phyloP scores from a whole-genome alignment of 108 stramenopile genomes.

The Pseudonitzschia multiseries region DNA sequence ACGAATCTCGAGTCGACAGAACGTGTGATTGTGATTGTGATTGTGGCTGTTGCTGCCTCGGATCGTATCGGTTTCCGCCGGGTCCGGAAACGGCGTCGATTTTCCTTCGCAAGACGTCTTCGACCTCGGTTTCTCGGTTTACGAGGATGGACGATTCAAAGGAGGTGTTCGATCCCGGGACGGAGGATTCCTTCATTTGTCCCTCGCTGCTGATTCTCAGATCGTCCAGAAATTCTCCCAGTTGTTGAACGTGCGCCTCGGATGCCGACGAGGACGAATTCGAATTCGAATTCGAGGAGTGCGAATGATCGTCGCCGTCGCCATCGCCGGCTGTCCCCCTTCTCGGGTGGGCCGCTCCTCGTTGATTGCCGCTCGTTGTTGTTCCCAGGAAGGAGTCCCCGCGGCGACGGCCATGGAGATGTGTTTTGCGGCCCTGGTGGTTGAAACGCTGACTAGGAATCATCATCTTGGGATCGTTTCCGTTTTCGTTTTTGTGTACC shows the following conservation, averaged over 20 bases:
- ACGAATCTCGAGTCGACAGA: not conserved
- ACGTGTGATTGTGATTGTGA: not conserved
- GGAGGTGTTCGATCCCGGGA: conserved; percentile 17
- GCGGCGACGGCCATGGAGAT: not conserved
- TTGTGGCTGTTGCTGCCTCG: not conserved
- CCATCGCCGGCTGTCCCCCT: not conserved
- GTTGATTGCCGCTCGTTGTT: not conserved
- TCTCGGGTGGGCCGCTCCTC: conserved; percentile 10
- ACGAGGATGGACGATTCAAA: conserved; percentile 24
- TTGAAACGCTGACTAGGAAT: too few species aligned
- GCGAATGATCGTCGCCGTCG: conserved; percentile 6
- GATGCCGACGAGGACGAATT: conserved; percentile 34
- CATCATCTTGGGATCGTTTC: not conserved
- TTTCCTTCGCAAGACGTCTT: conserved; percentile 9
- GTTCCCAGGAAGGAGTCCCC: conserved; percentile 1
- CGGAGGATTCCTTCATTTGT: conserved; percentile 28
- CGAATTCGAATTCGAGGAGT: too few species aligned
- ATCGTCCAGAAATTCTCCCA: conserved; percentile 35
- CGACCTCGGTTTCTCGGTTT: conserved; percentile 5
- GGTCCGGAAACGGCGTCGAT: not conserved
- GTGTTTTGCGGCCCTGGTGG: too few species aligned
- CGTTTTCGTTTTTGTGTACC: not conserved
- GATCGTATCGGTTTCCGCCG: not conserved
- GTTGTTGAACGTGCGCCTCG: conserved; percentile 21
- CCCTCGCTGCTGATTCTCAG: conserved; percentile 36